phyloP scores from a whole-genome alignment of 1,284 basidiomycete species.

The Bondarzewia mesenterica region DNA sequence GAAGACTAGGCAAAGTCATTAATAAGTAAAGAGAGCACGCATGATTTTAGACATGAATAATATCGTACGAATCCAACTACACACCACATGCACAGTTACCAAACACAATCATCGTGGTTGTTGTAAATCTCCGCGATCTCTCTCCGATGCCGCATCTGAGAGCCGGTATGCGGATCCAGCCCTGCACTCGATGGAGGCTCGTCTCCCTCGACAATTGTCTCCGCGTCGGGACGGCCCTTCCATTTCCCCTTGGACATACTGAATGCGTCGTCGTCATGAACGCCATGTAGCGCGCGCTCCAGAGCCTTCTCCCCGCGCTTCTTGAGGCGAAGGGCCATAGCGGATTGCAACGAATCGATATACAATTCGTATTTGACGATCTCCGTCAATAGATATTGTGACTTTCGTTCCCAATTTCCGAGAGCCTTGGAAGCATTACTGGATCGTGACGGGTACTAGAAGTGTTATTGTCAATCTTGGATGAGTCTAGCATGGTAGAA shows the following conservation, averaged over 20 bases:
- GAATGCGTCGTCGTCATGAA: conserved; percentile 26
- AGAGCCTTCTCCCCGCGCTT: conserved; percentile 83
- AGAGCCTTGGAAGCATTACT: conserved; percentile 70
- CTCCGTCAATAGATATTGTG: conserved; percentile 82
- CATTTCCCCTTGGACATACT: conserved; percentile 27
- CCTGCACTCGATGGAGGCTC: conserved; percentile 38
- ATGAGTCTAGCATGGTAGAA: too few species aligned
- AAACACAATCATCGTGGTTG: neutral
- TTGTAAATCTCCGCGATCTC: conserved; percentile 31
- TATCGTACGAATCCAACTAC: neutral
- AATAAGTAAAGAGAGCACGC: neutral
- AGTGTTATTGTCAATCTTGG: too few species aligned
- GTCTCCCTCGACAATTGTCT: conserved; percentile 42
- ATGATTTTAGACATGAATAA: too few species aligned
- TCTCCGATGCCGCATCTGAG: conserved; percentile 30
- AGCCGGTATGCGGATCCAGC: conserved; percentile 8
- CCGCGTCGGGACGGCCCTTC: conserved; percentile 38
- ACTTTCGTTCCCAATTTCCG: conserved; percentile 90
- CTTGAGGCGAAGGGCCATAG: conserved; percentile 76
- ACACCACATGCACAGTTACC: neutral
- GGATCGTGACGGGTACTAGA: conserved; percentile 82
- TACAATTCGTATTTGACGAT: conserved; percentile 97
- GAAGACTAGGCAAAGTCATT: neutral
- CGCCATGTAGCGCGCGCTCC: conserved; percentile 57
- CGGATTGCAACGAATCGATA: conserved; percentile 77